Conservation (phyloP, 192 early-diverging fungal genomes). For the Dissophora globulifera region DNA sequence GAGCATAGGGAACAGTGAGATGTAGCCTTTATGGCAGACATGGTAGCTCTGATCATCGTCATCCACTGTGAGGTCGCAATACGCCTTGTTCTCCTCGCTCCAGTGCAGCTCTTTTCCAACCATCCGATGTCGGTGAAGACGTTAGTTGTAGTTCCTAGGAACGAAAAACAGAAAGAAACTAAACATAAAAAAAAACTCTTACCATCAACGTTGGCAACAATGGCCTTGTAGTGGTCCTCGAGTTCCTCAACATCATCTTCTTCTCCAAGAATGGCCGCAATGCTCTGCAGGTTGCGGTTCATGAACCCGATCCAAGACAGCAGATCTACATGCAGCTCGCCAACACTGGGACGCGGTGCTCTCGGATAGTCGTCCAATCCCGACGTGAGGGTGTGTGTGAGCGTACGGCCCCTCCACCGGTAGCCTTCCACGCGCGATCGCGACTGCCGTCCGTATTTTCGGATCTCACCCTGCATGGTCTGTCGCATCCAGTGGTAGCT, state of each 20-base stretch:
- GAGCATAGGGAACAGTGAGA: conserved; percentile 86
- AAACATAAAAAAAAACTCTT: no score
- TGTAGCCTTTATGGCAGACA: conserved; percentile 77
- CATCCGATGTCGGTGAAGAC: no score
- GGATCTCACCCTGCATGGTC: conserved; percentile 78
- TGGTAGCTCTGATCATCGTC: conserved; percentile 59
- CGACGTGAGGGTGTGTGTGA: conserved; percentile 86
- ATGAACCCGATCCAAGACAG: conserved; percentile 80
- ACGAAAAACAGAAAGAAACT: no score
- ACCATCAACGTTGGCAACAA: conserved; percentile 67
- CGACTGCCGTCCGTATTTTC: conserved; percentile 58
- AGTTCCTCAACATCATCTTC: conserved; percentile 69
- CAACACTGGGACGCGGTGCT: conserved; percentile 72
- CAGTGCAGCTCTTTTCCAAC: conserved; percentile 82
- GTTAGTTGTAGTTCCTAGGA: no score
- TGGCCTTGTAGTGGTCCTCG: conserved; percentile 60
- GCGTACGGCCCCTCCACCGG: conserved; percentile 90
- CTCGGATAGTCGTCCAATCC: conserved; percentile 97
- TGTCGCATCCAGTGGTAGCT: conserved; percentile 85
- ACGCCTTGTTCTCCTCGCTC: conserved; percentile 68
- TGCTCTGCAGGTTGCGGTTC: conserved; percentile 62
- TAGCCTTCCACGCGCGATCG: conserved; percentile 72
- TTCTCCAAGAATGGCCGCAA: conserved; percentile 67
- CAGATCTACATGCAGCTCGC: conserved; percentile 84
- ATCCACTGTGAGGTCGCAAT: conserved; percentile 72